Conservation (phyloP, 352 stramenopile species). For the Phytophthora hybrid region DNA sequence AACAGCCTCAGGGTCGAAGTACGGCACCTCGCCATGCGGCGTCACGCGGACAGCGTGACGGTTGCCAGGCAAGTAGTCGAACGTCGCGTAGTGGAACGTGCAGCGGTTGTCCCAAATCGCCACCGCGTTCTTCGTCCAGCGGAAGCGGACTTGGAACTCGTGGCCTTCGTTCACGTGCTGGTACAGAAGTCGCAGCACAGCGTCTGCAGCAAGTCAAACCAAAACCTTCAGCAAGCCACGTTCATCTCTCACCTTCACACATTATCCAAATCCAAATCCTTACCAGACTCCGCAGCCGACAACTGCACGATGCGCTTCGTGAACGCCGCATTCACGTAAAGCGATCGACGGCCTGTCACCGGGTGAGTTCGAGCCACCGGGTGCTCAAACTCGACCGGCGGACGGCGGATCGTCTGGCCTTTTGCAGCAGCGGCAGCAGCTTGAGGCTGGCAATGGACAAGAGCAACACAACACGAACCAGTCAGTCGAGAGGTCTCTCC, state of each 20-base stretch:
- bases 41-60: constrained; percentile 31
- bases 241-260: not conserved
- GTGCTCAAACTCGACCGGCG: constrained; percentile 5
- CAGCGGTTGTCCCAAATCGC: constrained; percentile 37
- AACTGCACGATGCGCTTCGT: not conserved
- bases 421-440: not conserved
- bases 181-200: constrained; percentile 32
- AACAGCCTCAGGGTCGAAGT: constrained; percentile 29
- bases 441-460: constrained; percentile 4
- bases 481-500: not conserved
- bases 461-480: not conserved
- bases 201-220: constrained; percentile 9
- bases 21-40: constrained; percentile 30
- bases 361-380: not conserved
- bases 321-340: constrained; percentile 5
- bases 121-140: constrained; percentile 39
- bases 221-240: not conserved
- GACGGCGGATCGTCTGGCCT: not conserved
- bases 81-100: constrained; percentile 36
- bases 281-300: not conserved
- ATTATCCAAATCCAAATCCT: not conserved
- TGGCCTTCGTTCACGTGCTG: constrained; percentile 28
- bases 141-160: constrained; percentile 35
- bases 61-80: constrained; percentile 35
- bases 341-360: not conserved